Conservation (phyloP, 2,329 filamentous ascomycete genomes). For the Fusarium devonianum region DNA sequence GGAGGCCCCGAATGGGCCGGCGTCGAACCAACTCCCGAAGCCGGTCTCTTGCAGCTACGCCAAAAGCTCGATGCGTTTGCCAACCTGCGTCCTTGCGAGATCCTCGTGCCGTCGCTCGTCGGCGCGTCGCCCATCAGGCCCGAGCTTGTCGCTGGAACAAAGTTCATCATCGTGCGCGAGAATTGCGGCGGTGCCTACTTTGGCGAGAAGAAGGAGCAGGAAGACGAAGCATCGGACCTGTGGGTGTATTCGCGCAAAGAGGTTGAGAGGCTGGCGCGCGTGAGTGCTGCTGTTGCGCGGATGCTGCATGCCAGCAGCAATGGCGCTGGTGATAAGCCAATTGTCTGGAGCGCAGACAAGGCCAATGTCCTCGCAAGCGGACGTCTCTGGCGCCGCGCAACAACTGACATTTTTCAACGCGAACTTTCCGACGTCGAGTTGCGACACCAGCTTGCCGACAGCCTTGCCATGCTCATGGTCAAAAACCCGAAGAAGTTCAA, state of each 20-base stretch:
- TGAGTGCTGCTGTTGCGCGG: conserved; percentile 54
- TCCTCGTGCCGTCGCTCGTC: conserved; percentile 52
- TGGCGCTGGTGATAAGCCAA: conserved; percentile 43
- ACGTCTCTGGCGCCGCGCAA: conserved; percentile 56
- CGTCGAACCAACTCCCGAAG: conserved; percentile 52
- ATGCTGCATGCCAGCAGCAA: conserved; percentile 39
- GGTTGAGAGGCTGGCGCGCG: conserved; percentile 56
- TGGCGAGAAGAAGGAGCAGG: conserved; percentile 54
- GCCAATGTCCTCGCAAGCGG: conserved; percentile 61
- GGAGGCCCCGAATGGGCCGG: conserved; percentile 57
- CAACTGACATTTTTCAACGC: conserved; percentile 49
- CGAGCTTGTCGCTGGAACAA: conserved; percentile 53
- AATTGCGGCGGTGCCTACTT: conserved; percentile 60
- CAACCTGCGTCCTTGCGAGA: conserved; percentile 58
- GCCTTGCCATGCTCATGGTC: conserved; percentile 57
- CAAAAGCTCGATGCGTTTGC: conserved; percentile 55
- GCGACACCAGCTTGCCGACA: conserved; percentile 56
- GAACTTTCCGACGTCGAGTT: conserved; percentile 54
- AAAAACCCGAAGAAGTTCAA: conserved; percentile 56
- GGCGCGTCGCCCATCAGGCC: conserved; percentile 54
- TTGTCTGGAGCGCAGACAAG: conserved; percentile 59
- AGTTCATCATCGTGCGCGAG: conserved; percentile 59
- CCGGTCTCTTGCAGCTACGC: conserved; percentile 52
- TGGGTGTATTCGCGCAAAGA: conserved; percentile 56
- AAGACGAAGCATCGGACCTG: conserved; percentile 54